Base-by-base conservation (phyloP, 306 rosid species). In the Oemleria cerasiformis region DNA sequence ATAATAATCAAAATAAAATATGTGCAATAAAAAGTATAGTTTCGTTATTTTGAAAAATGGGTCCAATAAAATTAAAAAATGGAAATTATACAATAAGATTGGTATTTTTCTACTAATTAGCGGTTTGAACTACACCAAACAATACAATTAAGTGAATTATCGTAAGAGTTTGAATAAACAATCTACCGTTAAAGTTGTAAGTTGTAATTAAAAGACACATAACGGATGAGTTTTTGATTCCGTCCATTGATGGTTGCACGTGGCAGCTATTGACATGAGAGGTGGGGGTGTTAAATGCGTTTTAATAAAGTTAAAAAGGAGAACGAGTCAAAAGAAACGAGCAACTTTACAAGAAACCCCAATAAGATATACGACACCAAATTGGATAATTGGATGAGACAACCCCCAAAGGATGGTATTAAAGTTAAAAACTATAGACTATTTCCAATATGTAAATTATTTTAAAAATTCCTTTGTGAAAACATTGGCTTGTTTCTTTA, bases 241-340 rank as follows among this genome's bases (percentile, higher is more conserved):
- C 36, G 36, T 30, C 36, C 36, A 30, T 17, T 2, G 15, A 25
- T 17, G n/a, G 57, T 16, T 30, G 34, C 48, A 63, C 21, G 65
- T 38, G 81, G 75, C 67, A 55, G 53, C 67, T 7, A 55, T 17
- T 48, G 45, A 19, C 43, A 41, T 39, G 42, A 21, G 30, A 30
- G 36, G 4, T 44, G 17, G 53, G 65, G 40, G 12, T 44, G 15
- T 49, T 16, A 6, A 44, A 72, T 1, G 39, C 62, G 53, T 73
- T 30, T 73, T 39, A 34, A 7, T 2, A 36, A 72, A 62, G 41
- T 45, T 30, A 1, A 30, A 44, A 58, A 2, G 20, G 41, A 54
- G 14, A 30, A 38, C 6, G 21, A 13, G 16, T 67, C 17, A 66
- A 66, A 66, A 16, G 25, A 25, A 65, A 48, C 2, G 16, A 67